Conservation (phyloP, 106 monocot genomes). For the Dendrobium catenatum region DNA sequence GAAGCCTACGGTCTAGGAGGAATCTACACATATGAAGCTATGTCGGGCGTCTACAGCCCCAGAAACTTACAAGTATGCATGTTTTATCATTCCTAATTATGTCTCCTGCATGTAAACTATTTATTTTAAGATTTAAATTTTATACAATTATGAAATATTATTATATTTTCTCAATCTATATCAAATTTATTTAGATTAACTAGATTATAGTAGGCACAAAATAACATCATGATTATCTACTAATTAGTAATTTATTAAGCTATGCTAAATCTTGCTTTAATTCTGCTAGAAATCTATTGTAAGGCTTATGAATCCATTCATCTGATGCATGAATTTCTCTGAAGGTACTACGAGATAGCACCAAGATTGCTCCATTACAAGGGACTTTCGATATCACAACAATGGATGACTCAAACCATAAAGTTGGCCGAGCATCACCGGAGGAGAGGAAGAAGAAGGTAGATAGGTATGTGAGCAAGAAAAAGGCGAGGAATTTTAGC, state of each 20-base stretch:
- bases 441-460: conserved; percentile 83
- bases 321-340: background rate
- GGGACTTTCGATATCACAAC: conserved; percentile 22
- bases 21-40: conserved; percentile 9
- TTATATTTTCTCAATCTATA: background rate
- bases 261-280: too few relatives aligned
- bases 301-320: background rate
- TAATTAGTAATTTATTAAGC: too few relatives aligned
- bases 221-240: too few relatives aligned
- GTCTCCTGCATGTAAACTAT: too few relatives aligned
- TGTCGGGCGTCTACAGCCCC: conserved; percentile 28
- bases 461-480: conserved; percentile 68
- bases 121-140: too few relatives aligned
- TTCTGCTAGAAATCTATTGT: background rate
- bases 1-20: background rate
- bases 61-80: conserved; percentile 48
- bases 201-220: too few relatives aligned
- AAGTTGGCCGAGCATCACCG: conserved; percentile 37
- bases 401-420: conserved; percentile 47
- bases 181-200: too few relatives aligned
- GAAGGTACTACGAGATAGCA: conserved; percentile 30
- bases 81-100: too few relatives aligned
- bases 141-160: too few relatives aligned
- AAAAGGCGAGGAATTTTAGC: conserved; percentile 70
- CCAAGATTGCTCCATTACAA: conserved; percentile 10